Evolutionary conservation across 129 eudicot genomes (phyloP).

Genomic region (Chrysanthemum makinoi): DNA sequence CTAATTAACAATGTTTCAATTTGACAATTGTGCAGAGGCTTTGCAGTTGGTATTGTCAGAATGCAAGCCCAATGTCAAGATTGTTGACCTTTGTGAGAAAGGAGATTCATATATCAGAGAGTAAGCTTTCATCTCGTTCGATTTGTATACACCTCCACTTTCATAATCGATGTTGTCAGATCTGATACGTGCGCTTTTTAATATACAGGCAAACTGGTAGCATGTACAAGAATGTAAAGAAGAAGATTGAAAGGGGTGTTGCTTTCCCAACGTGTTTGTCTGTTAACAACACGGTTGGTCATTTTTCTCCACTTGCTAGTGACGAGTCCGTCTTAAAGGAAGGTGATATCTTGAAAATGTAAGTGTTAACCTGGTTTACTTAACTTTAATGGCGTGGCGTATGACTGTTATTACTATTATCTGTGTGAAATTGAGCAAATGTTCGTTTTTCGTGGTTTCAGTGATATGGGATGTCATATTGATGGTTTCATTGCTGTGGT

Average conservation of each 20-base stretch:
- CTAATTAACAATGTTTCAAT: background rate
- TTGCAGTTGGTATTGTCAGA: slow-evolving; percentile 78
- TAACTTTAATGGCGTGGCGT: background rate
- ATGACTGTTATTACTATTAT: background rate
- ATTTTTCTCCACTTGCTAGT: slow-evolving; percentile 82
- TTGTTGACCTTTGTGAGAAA: slow-evolving; percentile 84
- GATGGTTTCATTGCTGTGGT: slow-evolving; percentile 94
- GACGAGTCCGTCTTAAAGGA: slow-evolving; percentile 75
- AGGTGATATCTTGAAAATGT: slow-evolving; percentile 90
- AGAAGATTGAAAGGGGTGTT: slow-evolving; percentile 89
- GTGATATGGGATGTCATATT: slow-evolving; percentile 94
- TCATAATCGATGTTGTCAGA: background rate
- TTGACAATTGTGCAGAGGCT: slow-evolving; percentile 58
- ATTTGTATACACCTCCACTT: background rate
- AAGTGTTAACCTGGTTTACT: slow-evolving; percentile 19
- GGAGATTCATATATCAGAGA: slow-evolving; percentile 78
- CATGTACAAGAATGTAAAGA: slow-evolving; percentile 90
- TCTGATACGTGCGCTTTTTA: background rate
- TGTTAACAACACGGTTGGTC: slow-evolving; percentile 77
- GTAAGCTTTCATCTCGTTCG: slow-evolving; percentile 38
- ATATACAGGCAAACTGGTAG: slow-evolving; percentile 65
- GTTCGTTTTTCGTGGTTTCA: slow-evolving; percentile 26
- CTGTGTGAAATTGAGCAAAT: background rate
- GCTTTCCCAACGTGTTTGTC: slow-evolving; percentile 97
- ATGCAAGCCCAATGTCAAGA: slow-evolving; percentile 82